These are phyloP conservation scores for Hypericum androsaemum DNA, from an alignment of 345 rosid species.

Conservation along the genomic window DNA sequence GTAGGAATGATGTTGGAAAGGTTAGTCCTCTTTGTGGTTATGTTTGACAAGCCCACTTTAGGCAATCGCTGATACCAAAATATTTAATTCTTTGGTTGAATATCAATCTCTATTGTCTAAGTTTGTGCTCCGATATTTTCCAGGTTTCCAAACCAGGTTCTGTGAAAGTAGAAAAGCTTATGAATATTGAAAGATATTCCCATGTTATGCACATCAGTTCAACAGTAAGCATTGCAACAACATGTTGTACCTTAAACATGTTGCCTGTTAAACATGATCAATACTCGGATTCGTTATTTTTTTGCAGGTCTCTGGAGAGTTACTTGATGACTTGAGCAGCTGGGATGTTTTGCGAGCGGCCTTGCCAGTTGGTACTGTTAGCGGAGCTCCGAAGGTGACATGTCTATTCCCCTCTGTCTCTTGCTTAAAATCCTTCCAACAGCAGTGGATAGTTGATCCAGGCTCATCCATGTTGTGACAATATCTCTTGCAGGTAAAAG, in stretches of 20 bases:
- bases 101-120: background rate
- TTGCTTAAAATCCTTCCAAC: background rate
- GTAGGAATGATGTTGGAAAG: conserved; percentile 86
- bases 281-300: background rate
- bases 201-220: conserved; percentile 99
- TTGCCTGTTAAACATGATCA: too few relatives aligned
- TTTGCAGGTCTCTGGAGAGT: conserved; percentile 68
- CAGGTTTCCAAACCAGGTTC: conserved; percentile 74
- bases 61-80: too few relatives aligned
- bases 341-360: conserved; percentile 84
- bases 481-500: conserved; percentile 36
- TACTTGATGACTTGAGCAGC: conserved; percentile 53
- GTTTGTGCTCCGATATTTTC: conserved; percentile 3
- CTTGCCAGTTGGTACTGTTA: conserved; percentile 83
- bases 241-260: too few relatives aligned
- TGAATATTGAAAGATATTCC: conserved; percentile 80
- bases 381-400: conserved; percentile 77
- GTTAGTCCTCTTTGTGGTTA: conserved; percentile 17
- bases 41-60: background rate
- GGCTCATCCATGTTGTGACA: too few relatives aligned
- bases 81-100: background rate
- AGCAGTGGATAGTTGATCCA: too few relatives aligned
- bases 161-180: conserved; percentile 77
- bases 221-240: conserved; percentile 38
- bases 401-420: too few relatives aligned